Evolutionary conservation across 2,329 filamentous ascomycete species (phyloP).

Genomic region (Phyllosticta citrichinensis): DNA sequence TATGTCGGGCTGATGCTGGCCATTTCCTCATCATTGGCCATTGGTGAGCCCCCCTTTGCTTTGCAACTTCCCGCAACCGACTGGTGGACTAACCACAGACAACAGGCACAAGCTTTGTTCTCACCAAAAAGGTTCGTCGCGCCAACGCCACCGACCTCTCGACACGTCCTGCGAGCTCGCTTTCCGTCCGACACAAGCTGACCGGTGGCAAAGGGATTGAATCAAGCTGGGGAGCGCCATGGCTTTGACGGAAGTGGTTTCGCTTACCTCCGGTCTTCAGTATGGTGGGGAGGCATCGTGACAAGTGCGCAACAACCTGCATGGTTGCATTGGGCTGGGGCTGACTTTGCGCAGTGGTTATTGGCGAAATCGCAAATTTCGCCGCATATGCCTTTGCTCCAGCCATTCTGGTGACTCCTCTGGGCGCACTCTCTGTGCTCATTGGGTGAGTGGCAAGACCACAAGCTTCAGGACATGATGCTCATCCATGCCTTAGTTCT

Average conservation of each 20-base stretch:
- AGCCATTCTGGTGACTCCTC: conserved; percentile 92
- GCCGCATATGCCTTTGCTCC: conserved; percentile 96
- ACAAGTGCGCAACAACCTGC: conserved; percentile 54
- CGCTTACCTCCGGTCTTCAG: conserved; percentile 84
- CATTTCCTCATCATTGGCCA: conserved; percentile 30
- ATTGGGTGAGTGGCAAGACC: conserved; percentile 52
- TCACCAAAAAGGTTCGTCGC: conserved; percentile 81
- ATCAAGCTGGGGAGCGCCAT: conserved; percentile 80
- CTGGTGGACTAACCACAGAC: conserved; percentile 12
- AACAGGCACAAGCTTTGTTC: conserved; percentile 88
- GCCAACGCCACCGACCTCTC: neutral
- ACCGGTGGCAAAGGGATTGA: conserved; percentile 55
- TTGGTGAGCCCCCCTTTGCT: conserved; percentile 18
- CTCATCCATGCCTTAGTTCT: conserved; percentile 42
- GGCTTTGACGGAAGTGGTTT: conserved; percentile 96
- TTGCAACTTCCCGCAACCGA: neutral
- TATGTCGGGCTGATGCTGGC: conserved; percentile 32
- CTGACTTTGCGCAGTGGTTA: conserved; percentile 54
- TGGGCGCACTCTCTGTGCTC: conserved; percentile 86
- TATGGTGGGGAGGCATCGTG: conserved; percentile 93
- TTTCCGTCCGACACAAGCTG: conserved; percentile 10
- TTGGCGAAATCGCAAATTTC: conserved; percentile 95
- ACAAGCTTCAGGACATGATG: conserved; percentile 6
- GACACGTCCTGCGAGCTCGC: neutral
- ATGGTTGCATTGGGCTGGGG: neutral